phyloP scores from a whole-genome alignment of 345 rosid species.

The Boechera retrofracta region DNA sequence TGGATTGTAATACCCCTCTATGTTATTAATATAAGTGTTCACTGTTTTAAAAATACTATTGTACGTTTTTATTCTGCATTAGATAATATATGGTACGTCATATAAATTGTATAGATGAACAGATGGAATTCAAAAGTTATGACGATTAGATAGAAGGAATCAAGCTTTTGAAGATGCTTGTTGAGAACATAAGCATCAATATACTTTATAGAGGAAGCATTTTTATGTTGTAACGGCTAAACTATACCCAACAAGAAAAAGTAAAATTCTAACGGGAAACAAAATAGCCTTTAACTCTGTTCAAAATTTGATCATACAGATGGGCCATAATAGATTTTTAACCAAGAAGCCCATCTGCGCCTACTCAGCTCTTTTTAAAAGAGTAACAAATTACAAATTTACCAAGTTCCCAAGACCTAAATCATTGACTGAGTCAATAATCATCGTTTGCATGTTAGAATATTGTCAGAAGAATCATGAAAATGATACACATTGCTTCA shows the following conservation, averaged over 20 bases:
- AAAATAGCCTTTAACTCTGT: background rate
- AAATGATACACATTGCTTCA: slow-evolving; percentile 26
- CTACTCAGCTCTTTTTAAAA: background rate
- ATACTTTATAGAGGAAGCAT: background rate
- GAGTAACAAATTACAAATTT: background rate
- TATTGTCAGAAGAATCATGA: slow-evolving; percentile 21
- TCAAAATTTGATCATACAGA: background rate
- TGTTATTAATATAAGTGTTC: background rate
- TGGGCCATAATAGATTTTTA: background rate
- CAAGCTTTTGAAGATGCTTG: slow-evolving; percentile 23
- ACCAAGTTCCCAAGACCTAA: slow-evolving; percentile 1
- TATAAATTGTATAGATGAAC: background rate
- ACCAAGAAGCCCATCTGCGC: slow-evolving; percentile 15
- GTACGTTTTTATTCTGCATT: background rate
- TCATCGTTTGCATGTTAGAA: slow-evolving; percentile 6
- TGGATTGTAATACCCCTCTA: background rate
- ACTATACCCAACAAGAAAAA: background rate
- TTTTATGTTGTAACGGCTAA: slow-evolving; percentile 31
- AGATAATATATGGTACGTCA: background rate
- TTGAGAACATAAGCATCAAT: background rate
- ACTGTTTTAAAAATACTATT: background rate
- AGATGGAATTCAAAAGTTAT: background rate
- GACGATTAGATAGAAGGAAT: background rate
- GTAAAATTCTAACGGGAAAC: background rate
- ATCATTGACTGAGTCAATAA: slow-evolving; percentile 14